Conservation (phyloP, 2,329 filamentous ascomycete species). For the Neocatenulostroma microsporum region DNA sequence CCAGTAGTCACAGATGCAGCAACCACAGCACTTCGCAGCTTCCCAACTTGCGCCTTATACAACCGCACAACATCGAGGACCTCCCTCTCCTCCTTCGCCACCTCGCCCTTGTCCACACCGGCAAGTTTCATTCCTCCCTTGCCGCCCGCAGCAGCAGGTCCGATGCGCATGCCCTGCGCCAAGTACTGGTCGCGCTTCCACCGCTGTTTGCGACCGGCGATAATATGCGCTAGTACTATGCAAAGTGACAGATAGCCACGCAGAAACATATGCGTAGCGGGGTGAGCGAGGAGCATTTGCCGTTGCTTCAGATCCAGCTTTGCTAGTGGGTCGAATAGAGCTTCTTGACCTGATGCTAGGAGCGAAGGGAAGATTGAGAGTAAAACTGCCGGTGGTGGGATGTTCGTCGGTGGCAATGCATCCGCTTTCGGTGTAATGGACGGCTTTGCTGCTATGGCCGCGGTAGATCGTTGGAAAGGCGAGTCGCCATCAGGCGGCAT, state of each 20-base stretch:
- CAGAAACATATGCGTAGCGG: conserved; percentile 56
- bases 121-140: conserved; percentile 82
- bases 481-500: conserved; percentile 1
- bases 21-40: conserved; percentile 64
- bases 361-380: conserved; percentile 67
- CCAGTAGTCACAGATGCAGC: conserved; percentile 42
- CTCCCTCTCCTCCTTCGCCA: conserved; percentile 76
- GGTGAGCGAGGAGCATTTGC: conserved; percentile 53
- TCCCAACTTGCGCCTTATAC: conserved; percentile 70
- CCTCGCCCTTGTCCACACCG: conserved; percentile 74
- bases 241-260: conserved; percentile 56
- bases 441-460: background rate
- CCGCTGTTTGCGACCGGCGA: conserved; percentile 70
- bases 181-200: conserved; percentile 88
- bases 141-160: conserved; percentile 62
- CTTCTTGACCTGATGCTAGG: conserved; percentile 56
- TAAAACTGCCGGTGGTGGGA: conserved; percentile 79
- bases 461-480: background rate
- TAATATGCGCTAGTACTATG: conserved; percentile 65
- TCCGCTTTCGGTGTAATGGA: background rate
- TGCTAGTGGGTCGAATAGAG: conserved; percentile 58
- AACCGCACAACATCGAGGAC: conserved; percentile 65
- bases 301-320: conserved; percentile 43
- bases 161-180: conserved; percentile 80
- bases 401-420: conserved; percentile 64